Evolutionary conservation across 345 rosid genomes (phyloP).

Genomic region (Camelina hispida): DNA sequence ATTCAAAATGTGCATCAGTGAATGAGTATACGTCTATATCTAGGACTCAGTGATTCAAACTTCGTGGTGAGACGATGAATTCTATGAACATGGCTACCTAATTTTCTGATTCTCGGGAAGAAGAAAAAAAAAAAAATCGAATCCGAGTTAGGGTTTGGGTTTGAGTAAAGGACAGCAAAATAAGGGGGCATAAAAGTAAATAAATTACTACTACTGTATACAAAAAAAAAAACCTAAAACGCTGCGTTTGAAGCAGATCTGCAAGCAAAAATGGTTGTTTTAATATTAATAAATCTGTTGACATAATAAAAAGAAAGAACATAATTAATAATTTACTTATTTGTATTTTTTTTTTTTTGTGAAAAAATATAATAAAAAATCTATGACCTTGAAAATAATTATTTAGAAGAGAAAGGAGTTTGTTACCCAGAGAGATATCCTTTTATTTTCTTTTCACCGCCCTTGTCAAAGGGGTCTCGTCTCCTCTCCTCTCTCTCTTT

Average conservation of each 20-base stretch:
- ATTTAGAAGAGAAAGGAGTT: constrained; percentile 4
- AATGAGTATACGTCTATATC: constrained; percentile 21
- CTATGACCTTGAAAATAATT: constrained; percentile 21
- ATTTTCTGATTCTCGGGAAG: constrained; percentile 8
- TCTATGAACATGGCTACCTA: constrained; percentile 10
- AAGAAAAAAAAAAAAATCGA: neutral
- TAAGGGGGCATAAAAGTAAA: constrained; percentile 36
- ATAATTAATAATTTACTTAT: too few relatives aligned
- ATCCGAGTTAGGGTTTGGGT: constrained; percentile 53
- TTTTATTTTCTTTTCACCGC: constrained; percentile 32
- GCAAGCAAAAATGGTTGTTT: neutral
- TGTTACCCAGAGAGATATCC: constrained; percentile 15
- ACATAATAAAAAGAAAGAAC: neutral
- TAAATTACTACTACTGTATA: neutral
- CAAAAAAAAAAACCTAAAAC: neutral
- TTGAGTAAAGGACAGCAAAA: constrained; percentile 37
- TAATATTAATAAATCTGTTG: neutral
- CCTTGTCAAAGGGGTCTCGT: constrained; percentile 41
- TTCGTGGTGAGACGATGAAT: constrained; percentile 14
- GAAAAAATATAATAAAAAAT: neutral
- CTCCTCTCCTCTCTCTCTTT: constrained; percentile 26
- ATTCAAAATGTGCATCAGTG: constrained; percentile 43
- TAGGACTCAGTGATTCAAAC: constrained; percentile 35
- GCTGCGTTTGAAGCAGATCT: constrained; percentile 28
- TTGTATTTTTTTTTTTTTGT: too few relatives aligned